phyloP scores from a whole-genome alignment of 257 asterid species.

The Paulownia fortunei region DNA sequence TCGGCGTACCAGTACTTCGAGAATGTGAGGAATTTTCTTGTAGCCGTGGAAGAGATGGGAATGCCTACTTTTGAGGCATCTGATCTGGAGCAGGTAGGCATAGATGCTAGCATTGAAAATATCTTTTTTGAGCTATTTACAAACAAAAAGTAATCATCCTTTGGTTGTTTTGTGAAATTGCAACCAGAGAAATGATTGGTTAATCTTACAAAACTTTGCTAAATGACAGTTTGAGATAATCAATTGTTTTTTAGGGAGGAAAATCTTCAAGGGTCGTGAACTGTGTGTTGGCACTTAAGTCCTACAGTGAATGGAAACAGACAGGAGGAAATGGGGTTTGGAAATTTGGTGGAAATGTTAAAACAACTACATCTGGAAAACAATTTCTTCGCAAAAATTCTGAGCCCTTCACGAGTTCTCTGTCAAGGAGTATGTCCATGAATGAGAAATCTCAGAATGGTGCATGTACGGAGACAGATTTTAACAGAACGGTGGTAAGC shows the following conservation, averaged over 20 bases:
- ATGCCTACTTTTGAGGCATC: constrained; percentile 92
- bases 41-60: constrained; percentile 86
- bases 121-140: background rate
- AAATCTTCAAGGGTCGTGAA: constrained; percentile 83
- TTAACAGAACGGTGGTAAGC: constrained; percentile 58
- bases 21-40: constrained; percentile 86
- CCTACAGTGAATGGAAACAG: constrained; percentile 78
- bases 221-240: constrained; percentile 20
- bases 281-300: constrained; percentile 83
- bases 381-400: constrained; percentile 77
- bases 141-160: background rate
- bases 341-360: constrained; percentile 88
- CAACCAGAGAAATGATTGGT: background rate
- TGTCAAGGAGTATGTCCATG: constrained; percentile 60
- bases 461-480: constrained; percentile 45
- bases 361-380: constrained; percentile 59
- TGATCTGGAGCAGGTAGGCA: constrained; percentile 84
- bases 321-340: constrained; percentile 72
- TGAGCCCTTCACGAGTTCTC: constrained; percentile 69
- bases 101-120: background rate
- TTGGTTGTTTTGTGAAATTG: background rate
- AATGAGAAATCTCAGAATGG: constrained; percentile 61
- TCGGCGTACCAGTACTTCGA: constrained; percentile 93
- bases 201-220: background rate
- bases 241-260: constrained; percentile 66